phyloP scores from a whole-genome alignment of 768 basidiomycete species.

The Tubosaeta sp. region DNA sequence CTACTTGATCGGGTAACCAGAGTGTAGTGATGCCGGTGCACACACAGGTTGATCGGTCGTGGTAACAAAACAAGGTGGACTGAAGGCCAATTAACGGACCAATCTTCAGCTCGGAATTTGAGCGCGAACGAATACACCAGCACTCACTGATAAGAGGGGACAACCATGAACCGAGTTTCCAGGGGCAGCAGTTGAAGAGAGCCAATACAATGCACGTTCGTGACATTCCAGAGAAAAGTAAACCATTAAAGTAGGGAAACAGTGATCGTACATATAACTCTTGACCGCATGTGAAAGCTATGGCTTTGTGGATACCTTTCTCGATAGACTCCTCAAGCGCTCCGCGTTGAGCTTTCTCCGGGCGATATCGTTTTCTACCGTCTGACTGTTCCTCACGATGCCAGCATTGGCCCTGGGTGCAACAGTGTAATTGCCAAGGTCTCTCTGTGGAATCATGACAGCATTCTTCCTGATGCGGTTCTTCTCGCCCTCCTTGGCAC shows the following conservation, averaged over 20 bases:
- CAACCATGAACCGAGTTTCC: too few relatives aligned
- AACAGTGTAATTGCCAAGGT: constrained; percentile 73
- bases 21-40: background rate
- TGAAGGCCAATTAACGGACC: background rate
- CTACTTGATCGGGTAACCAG: background rate
- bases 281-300: constrained; percentile 3
- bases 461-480: constrained; percentile 70
- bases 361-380: constrained; percentile 71
- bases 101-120: background rate
- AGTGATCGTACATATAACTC: constrained; percentile 4
- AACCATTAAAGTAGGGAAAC: background rate
- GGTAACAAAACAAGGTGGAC: background rate
- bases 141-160: too few relatives aligned
- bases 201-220: background rate
- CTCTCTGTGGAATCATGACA: constrained; percentile 76
- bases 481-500: constrained; percentile 65
- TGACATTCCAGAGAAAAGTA: background rate
- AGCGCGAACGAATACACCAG: too few relatives aligned
- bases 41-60: background rate
- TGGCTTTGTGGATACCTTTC: constrained; percentile 36
- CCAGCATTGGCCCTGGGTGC: constrained; percentile 64
- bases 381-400: constrained; percentile 40
- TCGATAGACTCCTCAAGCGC: constrained; percentile 60
- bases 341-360: constrained; percentile 72
- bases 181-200: background rate